Percentiles rank a stretch among this genome's conserved stretches.
Conservation (phyloP, 2,329 filamentous ascomycete species). For the Pseudogymnoascus sp. region DNA sequence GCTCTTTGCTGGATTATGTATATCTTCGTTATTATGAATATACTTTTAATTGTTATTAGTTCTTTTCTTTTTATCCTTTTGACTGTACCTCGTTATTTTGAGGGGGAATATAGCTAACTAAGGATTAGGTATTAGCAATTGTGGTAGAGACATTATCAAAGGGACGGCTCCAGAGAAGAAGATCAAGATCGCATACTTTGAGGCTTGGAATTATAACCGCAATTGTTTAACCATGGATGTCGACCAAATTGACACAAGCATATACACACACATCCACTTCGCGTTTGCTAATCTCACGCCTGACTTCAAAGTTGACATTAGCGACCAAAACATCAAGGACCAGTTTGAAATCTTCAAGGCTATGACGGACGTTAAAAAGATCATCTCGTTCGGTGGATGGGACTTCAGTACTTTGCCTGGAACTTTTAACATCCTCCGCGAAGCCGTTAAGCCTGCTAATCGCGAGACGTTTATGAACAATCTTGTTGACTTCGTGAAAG, state of each 20-base stretch:
- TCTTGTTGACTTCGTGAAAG: conserved; percentile 15
- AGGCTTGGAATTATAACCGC: conserved; percentile 27
- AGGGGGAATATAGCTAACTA: no score
- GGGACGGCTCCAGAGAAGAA: conserved; percentile 20
- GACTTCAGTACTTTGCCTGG: conserved; percentile 33
- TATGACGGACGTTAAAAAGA: conserved; percentile 29
- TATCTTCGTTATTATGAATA: no score
- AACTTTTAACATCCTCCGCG: conserved; percentile 31
- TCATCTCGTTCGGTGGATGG: conserved; percentile 42
- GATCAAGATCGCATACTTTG: conserved; percentile 30
- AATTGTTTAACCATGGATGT: conserved; percentile 26
- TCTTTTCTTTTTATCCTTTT: no score
- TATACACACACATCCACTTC: conserved; percentile 31
- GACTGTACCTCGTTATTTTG: no score
- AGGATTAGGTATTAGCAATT: conserved; percentile 27
- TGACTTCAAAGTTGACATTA: conserved; percentile 27
- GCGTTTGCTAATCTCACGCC: conserved; percentile 31
- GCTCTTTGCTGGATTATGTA: no score
- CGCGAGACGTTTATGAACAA: conserved; percentile 17
- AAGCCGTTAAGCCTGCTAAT: conserved; percentile 27
- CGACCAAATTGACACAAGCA: conserved; percentile 17
- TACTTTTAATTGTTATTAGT: no score
- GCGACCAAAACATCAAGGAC: conserved; percentile 17
- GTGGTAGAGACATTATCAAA: conserved; percentile 31
- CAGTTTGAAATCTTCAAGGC: conserved; percentile 32